These are phyloP conservation scores for Salicornia ramosissima DNA, from an alignment of 148 eudicot species.

Conservation along the genomic window DNA sequence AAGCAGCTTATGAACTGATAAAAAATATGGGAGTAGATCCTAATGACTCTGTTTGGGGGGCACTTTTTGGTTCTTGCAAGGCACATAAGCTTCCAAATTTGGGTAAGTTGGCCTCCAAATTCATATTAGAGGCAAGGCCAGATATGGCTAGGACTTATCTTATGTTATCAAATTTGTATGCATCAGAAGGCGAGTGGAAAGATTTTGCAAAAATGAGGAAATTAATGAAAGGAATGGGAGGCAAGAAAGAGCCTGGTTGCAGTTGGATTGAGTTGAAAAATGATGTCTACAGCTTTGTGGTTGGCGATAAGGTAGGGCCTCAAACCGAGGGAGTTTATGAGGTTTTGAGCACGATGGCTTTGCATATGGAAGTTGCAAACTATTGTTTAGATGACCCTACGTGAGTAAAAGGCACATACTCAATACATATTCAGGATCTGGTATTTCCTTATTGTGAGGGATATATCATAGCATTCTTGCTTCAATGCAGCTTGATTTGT, in stretches of 20 bases:
- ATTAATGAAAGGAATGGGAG: conserved; percentile 58
- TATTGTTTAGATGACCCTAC: conserved; percentile 29
- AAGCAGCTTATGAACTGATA: conserved; percentile 77
- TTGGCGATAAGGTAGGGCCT: conserved; percentile 57
- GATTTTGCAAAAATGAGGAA: conserved; percentile 68
- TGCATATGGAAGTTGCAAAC: conserved; percentile 45
- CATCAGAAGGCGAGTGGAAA: conserved; percentile 76
- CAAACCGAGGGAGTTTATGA: conserved; percentile 46
- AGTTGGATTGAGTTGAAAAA: conserved; percentile 79
- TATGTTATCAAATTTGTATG: conserved; percentile 65
- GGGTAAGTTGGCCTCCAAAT: conserved; percentile 50
- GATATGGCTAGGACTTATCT: conserved; percentile 54
- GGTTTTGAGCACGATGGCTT: conserved; percentile 34
- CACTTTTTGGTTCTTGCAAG: conserved; percentile 80
- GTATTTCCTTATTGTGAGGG: too few relatives aligned
- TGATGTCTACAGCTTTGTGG: conserved; percentile 56
- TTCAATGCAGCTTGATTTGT: neutral
- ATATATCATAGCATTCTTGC: neutral
- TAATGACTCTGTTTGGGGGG: conserved; percentile 84
- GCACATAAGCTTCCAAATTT: conserved; percentile 61
- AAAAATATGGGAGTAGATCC: conserved; percentile 77
- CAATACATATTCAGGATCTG: neutral
- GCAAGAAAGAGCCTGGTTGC: conserved; percentile 79
- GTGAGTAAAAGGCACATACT: conserved; percentile 3
- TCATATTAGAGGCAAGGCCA: conserved; percentile 49